A percentile compares a stretch with the other conserved stretches of the same genome.
These are phyloP conservation scores for Paecilomyces sp. DNA, from an alignment of 2,329 filamentous ascomycete species.

Conservation along the genomic window DNA sequence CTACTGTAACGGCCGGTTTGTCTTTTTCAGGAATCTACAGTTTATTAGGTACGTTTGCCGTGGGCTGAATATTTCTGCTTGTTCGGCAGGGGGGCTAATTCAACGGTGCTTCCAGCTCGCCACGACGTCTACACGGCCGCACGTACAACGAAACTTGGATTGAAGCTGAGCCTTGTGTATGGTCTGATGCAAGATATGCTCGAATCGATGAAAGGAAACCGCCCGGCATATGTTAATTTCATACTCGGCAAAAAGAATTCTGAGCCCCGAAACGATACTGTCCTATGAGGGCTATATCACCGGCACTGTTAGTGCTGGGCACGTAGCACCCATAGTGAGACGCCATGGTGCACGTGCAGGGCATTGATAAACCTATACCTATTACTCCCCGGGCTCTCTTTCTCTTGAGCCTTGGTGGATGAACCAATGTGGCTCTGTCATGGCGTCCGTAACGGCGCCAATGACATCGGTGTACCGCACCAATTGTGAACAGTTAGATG, in stretches of 20 bases:
- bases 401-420: neutral
- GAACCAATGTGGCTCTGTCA: neutral
- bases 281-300: slow-evolving; percentile 6
- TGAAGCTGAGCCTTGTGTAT: slow-evolving; percentile 71
- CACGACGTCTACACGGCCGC: slow-evolving; percentile 72
- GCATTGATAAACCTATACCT: neutral
- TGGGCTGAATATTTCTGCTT: neutral
- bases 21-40: slow-evolving; percentile 83
- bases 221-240: slow-evolving; percentile 68
- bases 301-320: neutral
- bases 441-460: neutral
- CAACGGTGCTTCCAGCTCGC: slow-evolving; percentile 49
- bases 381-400: neutral
- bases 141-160: slow-evolving; percentile 70
- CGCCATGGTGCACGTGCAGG: neutral
- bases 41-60: slow-evolving; percentile 61
- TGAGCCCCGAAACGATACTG: slow-evolving; percentile 10
- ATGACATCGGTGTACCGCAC: neutral
- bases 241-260: slow-evolving; percentile 42
- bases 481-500: neutral
- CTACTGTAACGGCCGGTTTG: slow-evolving; percentile 74
- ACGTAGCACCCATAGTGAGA: neutral
- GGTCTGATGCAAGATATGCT: slow-evolving; percentile 74
- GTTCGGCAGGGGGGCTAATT: slow-evolving; percentile 2
- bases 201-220: slow-evolving; percentile 61